Base-by-base conservation (phyloP, 1,284 basidiomycete species). In the Sporisorium graminicola region DNA sequence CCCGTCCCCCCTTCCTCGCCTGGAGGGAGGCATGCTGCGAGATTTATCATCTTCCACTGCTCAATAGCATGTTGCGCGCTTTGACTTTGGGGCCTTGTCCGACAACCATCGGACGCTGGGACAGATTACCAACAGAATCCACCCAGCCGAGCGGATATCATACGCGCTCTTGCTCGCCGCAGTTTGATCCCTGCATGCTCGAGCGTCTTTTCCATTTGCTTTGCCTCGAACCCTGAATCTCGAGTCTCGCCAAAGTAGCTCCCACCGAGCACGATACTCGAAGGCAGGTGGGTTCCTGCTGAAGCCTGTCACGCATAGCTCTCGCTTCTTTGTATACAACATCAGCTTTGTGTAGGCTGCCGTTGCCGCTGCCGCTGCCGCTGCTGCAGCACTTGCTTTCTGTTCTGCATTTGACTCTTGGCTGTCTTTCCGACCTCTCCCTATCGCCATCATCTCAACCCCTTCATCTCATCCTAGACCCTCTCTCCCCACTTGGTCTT, bases 151-250 rank as follows among this genome's bases (percentile, higher is more conserved):
- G n/a, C 40, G 40, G 5, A 43, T 43, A 20, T 43, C n/a, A 20
- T n/a, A 43, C n/a, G 40, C n/a, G n/a, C 40, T 43, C n/a, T n/a
- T 43, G 40, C 40, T 43, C 40, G 40, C n/a, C 37, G 37, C 37
- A 40, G 37, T 18, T 40, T n/a, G 37, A 40, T 43, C n/a, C 16
- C n/a, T 43, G 40, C 40, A 43, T 20, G 40, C 40, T 20, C 20
- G 40, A 20, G 16, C 40, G 29, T 31, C 40, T 43, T 2, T 20
- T 8, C 40, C n/a, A 43, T 20, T 43, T 20, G 40, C 18, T 43
- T 43, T 20, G 40, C n/a, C 40, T 43, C 40, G 10, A 43, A 43
- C n/a, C n/a, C 10, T 20, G 40, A 9, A 43, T 43, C n/a, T 43
- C n/a, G 40, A 20, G n/a, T 9, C n/a, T 43, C 40, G 40, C n/a